Conservation (phyloP, 768 basidiomycete genomes). For the Sporobolomyces phaffii region DNA sequence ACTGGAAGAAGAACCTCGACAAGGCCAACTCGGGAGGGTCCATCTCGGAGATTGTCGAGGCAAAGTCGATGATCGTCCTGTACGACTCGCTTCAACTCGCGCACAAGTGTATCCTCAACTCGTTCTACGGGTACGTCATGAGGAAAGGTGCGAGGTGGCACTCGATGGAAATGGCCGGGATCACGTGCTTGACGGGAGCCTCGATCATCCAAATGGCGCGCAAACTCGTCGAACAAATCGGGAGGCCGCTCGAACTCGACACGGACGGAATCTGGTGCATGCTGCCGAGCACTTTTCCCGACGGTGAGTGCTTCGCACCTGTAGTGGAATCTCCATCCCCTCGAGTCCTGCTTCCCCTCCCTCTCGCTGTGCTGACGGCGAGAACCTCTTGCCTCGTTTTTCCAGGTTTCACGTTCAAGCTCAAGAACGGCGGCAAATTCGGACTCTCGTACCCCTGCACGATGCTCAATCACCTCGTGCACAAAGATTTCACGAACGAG, state of each 20-base stretch:
- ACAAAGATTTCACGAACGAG: constrained; percentile 91
- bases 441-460: constrained; percentile 94
- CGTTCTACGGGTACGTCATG: constrained; percentile 99
- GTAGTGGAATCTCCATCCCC: no score
- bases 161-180: constrained; percentile 99
- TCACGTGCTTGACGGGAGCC: constrained; percentile 94
- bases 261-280: constrained; percentile 99
- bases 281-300: constrained; percentile 95
- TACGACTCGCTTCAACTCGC: constrained; percentile 98
- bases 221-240: constrained; percentile 93
- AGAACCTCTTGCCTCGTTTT: no score
- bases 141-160: constrained; percentile 98
- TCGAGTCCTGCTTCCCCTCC: neutral
- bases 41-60: constrained; percentile 84
- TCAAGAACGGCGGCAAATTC: constrained; percentile 77
- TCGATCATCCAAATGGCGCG: constrained; percentile 99
- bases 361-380: no score
- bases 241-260: constrained; percentile 91
- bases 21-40: constrained; percentile 60
- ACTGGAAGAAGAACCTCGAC: constrained; percentile 98
- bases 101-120: constrained; percentile 99
- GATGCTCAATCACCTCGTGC: constrained; percentile 97
- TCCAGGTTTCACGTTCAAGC: constrained; percentile 82
- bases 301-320: constrained; percentile 48
- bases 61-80: constrained; percentile 96